Base-by-base conservation (phyloP, 768 basidiomycete species). In the Russula olivacea region DNA sequence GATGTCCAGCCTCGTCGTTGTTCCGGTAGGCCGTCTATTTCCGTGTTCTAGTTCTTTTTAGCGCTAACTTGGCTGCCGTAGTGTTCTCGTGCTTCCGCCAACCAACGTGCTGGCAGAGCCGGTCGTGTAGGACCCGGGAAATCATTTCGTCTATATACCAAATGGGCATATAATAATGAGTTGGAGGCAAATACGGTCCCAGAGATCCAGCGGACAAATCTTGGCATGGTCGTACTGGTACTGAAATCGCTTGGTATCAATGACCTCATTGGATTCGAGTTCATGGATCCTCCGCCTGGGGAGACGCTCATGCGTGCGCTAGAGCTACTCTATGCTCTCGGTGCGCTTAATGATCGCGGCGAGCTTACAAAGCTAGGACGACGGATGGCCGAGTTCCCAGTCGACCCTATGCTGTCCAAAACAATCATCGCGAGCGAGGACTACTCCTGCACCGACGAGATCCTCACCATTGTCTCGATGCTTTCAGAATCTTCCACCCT, bases 41-140 rank as follows among this genome's bases (percentile, higher is more conserved):
- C 19, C 38, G 30, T 34, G 34, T n/a, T 4, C 7, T 23, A 4
- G 30, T 53, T 17, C 40, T 8, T 36, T 14, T 40, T 58, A 30
- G 45, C 61, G 41, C 55, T 25, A 56, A 58, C 41, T 40, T 48
- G 23, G 41, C 21, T 32, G 23, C 12, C 67, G 1, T 50, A 93
- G 91, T 98, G 97, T 71, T 98, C 97, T 23, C 83, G 95, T 68
- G 97, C 97, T 32, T 98, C 97, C 38, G 97, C 96, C 0, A 95
- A 96, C 70, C 97, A 99, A 71, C 80, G 97, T 63, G 97, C 97
- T 1, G 97, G 97, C 55, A 87, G 97, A 68, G 97, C 97, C 1
- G 97, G 97, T 19, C 91, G 97, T 68, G 97, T 99, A 17, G 97
- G 97, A 2, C 93, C 97, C 14, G 97, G 97, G 17, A 98, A 99